Evolutionary conservation across 2,329 filamentous ascomycete genomes (phyloP).

Genomic region (Arthroderma sp.): DNA sequence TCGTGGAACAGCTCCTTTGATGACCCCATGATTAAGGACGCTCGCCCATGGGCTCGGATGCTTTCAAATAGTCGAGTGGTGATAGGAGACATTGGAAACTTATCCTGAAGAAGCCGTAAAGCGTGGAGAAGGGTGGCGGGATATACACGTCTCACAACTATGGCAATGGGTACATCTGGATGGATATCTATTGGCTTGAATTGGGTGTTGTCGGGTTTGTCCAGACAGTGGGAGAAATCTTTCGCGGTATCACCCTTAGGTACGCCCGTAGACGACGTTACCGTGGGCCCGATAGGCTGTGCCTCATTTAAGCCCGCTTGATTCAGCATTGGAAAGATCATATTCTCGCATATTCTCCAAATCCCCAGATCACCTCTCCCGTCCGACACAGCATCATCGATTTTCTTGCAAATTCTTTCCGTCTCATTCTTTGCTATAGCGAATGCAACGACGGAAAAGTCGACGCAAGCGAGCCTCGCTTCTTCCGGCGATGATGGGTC

Average conservation of each 20-base stretch:
- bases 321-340: slow-evolving; percentile 29
- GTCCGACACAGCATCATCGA: slow-evolving; percentile 21
- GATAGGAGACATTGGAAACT: slow-evolving; percentile 32
- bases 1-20: slow-evolving; percentile 35
- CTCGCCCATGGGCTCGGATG: slow-evolving; percentile 31
- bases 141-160: slow-evolving; percentile 29
- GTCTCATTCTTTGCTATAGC: slow-evolving; percentile 22
- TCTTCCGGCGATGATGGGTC: slow-evolving; percentile 6
- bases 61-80: slow-evolving; percentile 31
- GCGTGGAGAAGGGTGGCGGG: slow-evolving; percentile 31
- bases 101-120: slow-evolving; percentile 29
- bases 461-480: slow-evolving; percentile 4
- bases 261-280: not conserved
- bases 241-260: not conserved
- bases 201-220: not conserved
- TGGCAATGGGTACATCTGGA: slow-evolving; percentile 20
- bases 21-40: slow-evolving; percentile 33
- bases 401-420: slow-evolving; percentile 22
- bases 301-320: not conserved
- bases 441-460: slow-evolving; percentile 6
- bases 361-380: slow-evolving; percentile 26
- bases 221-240: not conserved
- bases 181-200: slow-evolving; percentile 23
- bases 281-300: slow-evolving; percentile 16
- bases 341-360: slow-evolving; percentile 30